Evolutionary conservation across 768 basidiomycete species (phyloP).

Genomic region (Suillus plorans): DNA sequence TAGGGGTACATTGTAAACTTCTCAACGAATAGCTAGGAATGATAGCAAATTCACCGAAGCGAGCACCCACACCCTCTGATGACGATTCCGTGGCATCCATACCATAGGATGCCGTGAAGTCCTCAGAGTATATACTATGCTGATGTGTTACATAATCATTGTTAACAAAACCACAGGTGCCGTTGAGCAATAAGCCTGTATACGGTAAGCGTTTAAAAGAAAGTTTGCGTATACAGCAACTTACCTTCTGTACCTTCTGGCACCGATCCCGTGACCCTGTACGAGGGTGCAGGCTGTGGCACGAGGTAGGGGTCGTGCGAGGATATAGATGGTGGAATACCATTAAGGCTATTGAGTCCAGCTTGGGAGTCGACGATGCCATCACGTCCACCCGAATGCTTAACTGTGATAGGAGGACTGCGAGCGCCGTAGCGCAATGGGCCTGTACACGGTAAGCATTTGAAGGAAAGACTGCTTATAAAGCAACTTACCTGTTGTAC

Average conservation of each 20-base stretch:
- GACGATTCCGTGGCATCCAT: neutral
- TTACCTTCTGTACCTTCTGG: neutral
- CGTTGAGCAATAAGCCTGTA: neutral
- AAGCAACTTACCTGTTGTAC: neutral
- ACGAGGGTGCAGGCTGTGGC: neutral
- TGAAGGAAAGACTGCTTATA: neutral
- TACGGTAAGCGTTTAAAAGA: neutral
- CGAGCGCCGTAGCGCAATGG: too few species aligned
- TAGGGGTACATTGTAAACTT: neutral
- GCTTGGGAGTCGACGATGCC: neutral
- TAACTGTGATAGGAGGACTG: neutral
- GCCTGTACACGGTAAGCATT: neutral
- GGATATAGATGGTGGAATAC: neutral
- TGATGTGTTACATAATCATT: neutral
- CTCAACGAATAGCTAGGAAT: too few species aligned
- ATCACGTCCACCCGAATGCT: neutral
- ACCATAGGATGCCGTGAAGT: neutral
- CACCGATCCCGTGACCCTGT: neutral
- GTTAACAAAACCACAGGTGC: too few species aligned
- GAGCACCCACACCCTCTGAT: too few species aligned
- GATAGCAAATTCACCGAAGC: too few species aligned
- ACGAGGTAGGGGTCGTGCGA: too few species aligned
- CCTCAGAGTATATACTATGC: too few species aligned
- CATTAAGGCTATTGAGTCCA: neutral
- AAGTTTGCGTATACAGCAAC: neutral